Base-by-base conservation (phyloP, 1,284 basidiomycete species). In the Exobasidium rhododendri region DNA sequence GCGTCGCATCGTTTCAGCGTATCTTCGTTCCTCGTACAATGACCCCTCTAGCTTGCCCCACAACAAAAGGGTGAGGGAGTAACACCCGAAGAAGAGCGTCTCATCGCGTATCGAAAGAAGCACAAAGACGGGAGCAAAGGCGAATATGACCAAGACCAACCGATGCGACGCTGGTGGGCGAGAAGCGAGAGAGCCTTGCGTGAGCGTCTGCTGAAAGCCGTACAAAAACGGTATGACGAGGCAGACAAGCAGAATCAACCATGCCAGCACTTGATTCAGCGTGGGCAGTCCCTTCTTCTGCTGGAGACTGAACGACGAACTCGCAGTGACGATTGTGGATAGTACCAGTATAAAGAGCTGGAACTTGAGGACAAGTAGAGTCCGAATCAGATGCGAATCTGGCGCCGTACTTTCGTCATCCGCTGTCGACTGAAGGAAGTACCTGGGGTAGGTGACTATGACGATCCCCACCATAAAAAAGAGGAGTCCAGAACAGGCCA, bases 71-170 rank as follows among this genome's bases (percentile, higher is more conserved):
- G 86, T 86, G 7, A 82, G 80, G 0, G 86, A 85, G 74, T 88
- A 93, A 14, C 85, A 82, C 14, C 85, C 82, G 82, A 88, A 92
- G 80, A 94, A 94, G 10, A 92, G 82, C 0, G 88, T 88, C 73
- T 94, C 91, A 47, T 89, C 86, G 62, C 88, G 89, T 71, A 93
- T 87, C 1, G 90, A 90, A 17, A 94, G 83, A 32, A 92, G 83
- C 32, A 92, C 83, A 64, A 92, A 93, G 67, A 87, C 87, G 0
- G 88, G 88, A 0, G 86, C 86, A 67, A 92, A 88, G 1, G 86
- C 86, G 54, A 72, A 77, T 2, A 78, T 55, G 40, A 79, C 66
- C 29, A 80, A 66, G 1, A 71, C 61, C 35, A 81, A 54, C 4
- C 80, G 77, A 58, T 80, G 75, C 14, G 69, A 66, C 35, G 35